Base-by-base conservation (phyloP, 139 green algal species). In the Mychonastes homosphaera region DNA sequence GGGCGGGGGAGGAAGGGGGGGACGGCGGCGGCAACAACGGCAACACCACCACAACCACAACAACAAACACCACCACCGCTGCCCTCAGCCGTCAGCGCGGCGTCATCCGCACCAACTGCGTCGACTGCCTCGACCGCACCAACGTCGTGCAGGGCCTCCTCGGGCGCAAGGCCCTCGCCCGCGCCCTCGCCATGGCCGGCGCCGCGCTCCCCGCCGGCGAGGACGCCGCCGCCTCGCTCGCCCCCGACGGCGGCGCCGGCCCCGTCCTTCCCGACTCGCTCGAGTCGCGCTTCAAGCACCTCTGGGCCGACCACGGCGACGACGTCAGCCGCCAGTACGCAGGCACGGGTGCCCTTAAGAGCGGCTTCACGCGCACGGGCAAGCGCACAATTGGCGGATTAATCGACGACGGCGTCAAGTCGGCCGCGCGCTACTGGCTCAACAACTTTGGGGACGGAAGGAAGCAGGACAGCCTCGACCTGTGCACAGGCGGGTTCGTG, bases 71-170 rank as follows among this genome's bases (percentile, higher is more conserved):
- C 45, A 33, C 38, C 49, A 66, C 10, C n/a, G n/a, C n/a, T n/a
- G n/a, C n/a, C n/a, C n/a, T n/a, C n/a, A n/a, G n/a, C n/a, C n/a
- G n/a, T n/a, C 85, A 93, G 70, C 27, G 40, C 21, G 86, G 86
- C 45, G 73, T 90, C 64, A 68, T 93, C 53, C 83, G 86, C 54
- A 91, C 79, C 60, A 98, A 98, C 79, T 98, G 91, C 81, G 89
- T 98, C 41, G 91, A 98, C 81, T 96, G 87, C 70, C 75, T 98
- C 35, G 91, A 98, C 79, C 73, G 91, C 35, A 98, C 91, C 49
- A 98, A 98, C 62, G 87, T 97, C 13, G 84, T 81, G 13, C 87
- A 93, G 72, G 76, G 81, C 19, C 45, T 87, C 73, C 63, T 95
- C 61, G 87, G 62, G 41, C 74, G 76, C 34, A 73, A 81, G 43